phyloP scores from a whole-genome alignment of 306 rosid species.

The Purshia tridentata region DNA sequence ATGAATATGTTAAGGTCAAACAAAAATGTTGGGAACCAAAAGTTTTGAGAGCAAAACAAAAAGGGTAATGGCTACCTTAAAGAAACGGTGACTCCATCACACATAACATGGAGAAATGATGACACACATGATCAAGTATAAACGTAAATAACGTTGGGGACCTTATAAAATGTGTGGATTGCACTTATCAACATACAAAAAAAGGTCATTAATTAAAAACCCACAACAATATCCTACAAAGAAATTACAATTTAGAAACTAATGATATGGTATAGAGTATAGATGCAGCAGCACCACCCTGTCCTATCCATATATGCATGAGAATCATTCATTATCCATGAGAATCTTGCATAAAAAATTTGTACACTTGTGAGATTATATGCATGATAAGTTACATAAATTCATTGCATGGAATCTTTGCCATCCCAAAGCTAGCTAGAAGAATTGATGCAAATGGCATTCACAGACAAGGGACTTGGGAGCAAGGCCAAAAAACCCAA shows the following conservation, averaged over 20 bases:
- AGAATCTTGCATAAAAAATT: too few relatives aligned
- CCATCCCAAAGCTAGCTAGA: too few relatives aligned
- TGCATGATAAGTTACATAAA: too few relatives aligned
- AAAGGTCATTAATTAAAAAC: background rate
- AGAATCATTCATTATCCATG: too few relatives aligned
- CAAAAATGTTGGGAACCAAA: background rate
- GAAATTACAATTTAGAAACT: background rate
- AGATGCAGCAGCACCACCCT: background rate
- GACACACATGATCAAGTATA: background rate
- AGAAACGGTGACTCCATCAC: background rate
- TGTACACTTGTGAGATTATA: too few relatives aligned
- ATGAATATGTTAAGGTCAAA: too few relatives aligned
- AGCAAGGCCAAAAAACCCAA: too few relatives aligned
- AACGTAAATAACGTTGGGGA: too few relatives aligned
- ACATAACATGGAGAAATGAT: background rate
- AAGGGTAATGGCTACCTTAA: background rate
- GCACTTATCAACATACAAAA: background rate
- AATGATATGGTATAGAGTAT: background rate
- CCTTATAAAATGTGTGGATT: conserved; percentile 15
- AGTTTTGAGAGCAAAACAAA: background rate
- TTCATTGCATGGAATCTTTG: too few relatives aligned
- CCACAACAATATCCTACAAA: background rate
- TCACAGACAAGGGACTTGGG: too few relatives aligned
- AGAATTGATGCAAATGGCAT: too few relatives aligned
- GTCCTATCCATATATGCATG: background rate